Evolutionary conservation across 1,284 basidiomycete species (phyloP).

Genomic region (Dichomitus squalens): DNA sequence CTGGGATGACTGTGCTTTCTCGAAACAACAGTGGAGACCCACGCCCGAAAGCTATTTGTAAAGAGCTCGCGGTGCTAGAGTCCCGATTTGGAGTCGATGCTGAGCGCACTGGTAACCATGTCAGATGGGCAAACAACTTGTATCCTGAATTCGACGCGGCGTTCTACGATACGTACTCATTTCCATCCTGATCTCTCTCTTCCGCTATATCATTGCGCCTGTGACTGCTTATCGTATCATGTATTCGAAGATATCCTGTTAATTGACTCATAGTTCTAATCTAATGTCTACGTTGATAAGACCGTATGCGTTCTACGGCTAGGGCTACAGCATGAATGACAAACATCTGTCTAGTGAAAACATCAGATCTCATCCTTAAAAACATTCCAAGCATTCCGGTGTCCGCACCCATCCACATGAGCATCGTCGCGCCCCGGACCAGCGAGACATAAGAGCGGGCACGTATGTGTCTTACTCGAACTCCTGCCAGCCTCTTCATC

Average conservation of each 20-base stretch:
- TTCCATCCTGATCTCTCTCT: background rate
- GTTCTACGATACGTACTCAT: slow-evolving; percentile 9
- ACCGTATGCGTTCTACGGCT: slow-evolving; percentile 1
- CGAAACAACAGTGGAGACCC: slow-evolving; percentile 7
- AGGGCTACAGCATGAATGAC: slow-evolving; percentile 7
- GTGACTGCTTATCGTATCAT: background rate
- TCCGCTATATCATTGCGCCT: background rate
- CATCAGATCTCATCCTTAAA: slow-evolving; percentile 35
- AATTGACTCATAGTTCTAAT: background rate
- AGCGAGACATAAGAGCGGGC: slow-evolving; percentile 51
- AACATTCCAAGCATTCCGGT: slow-evolving; percentile 31
- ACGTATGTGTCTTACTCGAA: slow-evolving; percentile 21
- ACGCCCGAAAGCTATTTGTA: slow-evolving; percentile 11
- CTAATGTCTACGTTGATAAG: background rate
- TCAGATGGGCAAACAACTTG: slow-evolving; percentile 13
- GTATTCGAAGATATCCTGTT: background rate
- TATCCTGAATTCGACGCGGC: slow-evolving; percentile 10
- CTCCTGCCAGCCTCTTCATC: slow-evolving; percentile 14
- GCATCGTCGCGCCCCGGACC: slow-evolving; percentile 33
- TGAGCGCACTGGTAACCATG: slow-evolving; percentile 6
- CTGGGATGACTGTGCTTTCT: slow-evolving; percentile 13
- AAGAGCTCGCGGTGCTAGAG: slow-evolving; percentile 20
- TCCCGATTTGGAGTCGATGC: slow-evolving; percentile 22
- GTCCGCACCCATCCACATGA: slow-evolving; percentile 35
- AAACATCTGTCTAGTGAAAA: background rate